These are phyloP conservation scores for Lactuca sativa DNA, from an alignment of 129 eudicot genomes.

Conservation along the genomic window DNA sequence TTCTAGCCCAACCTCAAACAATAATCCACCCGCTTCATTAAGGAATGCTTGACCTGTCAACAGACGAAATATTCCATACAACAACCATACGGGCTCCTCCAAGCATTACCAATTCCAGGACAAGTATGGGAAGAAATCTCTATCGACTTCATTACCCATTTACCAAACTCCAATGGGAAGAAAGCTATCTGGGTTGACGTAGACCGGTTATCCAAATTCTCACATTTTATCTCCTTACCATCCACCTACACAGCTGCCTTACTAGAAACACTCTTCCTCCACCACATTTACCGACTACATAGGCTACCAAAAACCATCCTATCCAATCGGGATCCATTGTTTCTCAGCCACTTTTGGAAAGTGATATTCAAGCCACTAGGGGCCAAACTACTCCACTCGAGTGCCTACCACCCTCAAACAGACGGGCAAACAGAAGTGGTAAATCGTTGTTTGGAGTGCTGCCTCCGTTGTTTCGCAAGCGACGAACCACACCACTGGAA, in stretches of 20 bases:
- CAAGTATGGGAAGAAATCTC: neutral
- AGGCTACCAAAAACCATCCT: neutral
- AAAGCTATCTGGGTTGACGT: neutral
- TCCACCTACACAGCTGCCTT: neutral
- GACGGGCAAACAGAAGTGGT: neutral
- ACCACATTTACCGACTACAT: neutral
- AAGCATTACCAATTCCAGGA: neutral
- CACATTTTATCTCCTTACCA: neutral
- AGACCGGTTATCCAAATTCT: neutral
- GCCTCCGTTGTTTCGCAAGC: neutral
- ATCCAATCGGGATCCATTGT: neutral
- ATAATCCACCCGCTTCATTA: neutral
- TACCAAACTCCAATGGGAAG: neutral
- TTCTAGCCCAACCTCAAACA: neutral
- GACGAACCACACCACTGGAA: neutral
- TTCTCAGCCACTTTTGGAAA: conserved; percentile 1
- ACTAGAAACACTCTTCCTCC: neutral
- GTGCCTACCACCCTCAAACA: neutral
- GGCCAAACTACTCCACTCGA: neutral
- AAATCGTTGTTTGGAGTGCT: neutral
- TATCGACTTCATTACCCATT: neutral
- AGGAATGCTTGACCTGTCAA: neutral
- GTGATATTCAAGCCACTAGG: neutral
- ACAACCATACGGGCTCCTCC: neutral
- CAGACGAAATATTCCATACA: neutral